Base-by-base conservation (phyloP, 352 stramenopile genomes). In the Phytophthora macrochlamydospora region DNA sequence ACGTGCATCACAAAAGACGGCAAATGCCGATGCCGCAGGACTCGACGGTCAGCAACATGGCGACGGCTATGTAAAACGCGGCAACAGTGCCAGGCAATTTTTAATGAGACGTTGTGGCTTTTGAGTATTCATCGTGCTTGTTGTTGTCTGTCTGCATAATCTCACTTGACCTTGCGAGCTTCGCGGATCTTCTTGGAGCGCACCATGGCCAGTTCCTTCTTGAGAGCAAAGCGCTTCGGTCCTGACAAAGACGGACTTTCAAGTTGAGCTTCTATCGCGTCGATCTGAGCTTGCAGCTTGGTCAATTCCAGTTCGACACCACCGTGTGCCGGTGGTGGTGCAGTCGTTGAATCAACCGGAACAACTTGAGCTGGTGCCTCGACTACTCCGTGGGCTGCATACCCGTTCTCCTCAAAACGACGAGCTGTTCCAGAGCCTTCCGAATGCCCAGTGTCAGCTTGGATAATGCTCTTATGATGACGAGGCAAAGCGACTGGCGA, bases 211-310 rank as follows among this genome's bases (percentile, higher is more conserved):
- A 96, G 59, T 44, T 94, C 79, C 63, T 94, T 96, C 71, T 93
- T 94, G 35, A 96, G 53, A 33, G 86, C 85, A 43, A 91, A 94
- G 24, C 80, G 85, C 57, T 94, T 96, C 2, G 85, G 63, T 2
- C 67, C 85, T 11, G 85, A 93, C 6, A 95, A 59, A 7, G 79
- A 59, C 24, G 78, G 77, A 48, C 73, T 73, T 45, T 95, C 88
- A 31, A 95, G 75, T 59, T 91, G 71, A 6, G 32, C n/a, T 40
- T 93, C 83, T 29, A 94, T 71, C 14, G 75, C 49, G 9, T 66
- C 63, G 52, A 95, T 93, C 43, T 87, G 69, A 4, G 46, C 40
- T 4, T 57, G 69, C 31, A 90, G 67, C 18, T 74, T 64, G 6
- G 55, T 57, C 7, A 82, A 14, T 40, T 65, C 59, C 2, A 69